Conservation (phyloP, 768 basidiomycete genomes). For the Dictyophora rubrovolvata region DNA sequence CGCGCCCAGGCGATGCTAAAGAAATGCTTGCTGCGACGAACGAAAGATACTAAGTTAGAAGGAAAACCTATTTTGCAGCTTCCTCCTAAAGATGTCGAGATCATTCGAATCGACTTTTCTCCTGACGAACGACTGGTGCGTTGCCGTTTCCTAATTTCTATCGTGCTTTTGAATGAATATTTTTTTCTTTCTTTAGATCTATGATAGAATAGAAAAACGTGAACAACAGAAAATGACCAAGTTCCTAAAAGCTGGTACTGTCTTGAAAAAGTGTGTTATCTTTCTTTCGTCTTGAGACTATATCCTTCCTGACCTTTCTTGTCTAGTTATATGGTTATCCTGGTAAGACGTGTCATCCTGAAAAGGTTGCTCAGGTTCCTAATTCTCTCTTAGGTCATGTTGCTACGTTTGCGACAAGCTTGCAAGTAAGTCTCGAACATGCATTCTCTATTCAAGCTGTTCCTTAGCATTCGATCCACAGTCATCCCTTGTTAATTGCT, state of each 20-base stretch:
- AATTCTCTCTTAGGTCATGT: slow-evolving; percentile 41
- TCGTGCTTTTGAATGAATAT: neutral
- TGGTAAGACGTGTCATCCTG: slow-evolving; percentile 23
- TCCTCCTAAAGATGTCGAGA: slow-evolving; percentile 47
- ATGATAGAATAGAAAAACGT: slow-evolving; percentile 17
- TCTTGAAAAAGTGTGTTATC: slow-evolving; percentile 58
- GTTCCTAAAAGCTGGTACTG: slow-evolving; percentile 52
- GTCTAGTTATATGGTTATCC: slow-evolving; percentile 35
- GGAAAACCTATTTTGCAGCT: slow-evolving; percentile 61
- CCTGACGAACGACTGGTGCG: slow-evolving; percentile 53
- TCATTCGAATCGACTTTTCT: slow-evolving; percentile 53
- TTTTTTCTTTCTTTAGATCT: slow-evolving; percentile 15
- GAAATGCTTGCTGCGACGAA: slow-evolving; percentile 60
- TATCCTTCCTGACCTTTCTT: neutral
- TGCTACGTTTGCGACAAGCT: slow-evolving; percentile 64
- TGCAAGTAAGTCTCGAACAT: slow-evolving; percentile 30
- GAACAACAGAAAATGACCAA: slow-evolving; percentile 29
- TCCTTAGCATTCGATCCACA: slow-evolving; percentile 10
- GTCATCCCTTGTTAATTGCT: slow-evolving; percentile 60
- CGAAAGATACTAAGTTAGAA: slow-evolving; percentile 48
- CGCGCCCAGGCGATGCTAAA: slow-evolving; percentile 61
- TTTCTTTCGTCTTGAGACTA: neutral
- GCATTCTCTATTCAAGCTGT: neutral
- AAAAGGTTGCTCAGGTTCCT: neutral
- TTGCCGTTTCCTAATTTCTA: neutral